phyloP scores from a whole-genome alignment of 371 early-diverging fungal species.

The Globomyces sp. region DNA sequence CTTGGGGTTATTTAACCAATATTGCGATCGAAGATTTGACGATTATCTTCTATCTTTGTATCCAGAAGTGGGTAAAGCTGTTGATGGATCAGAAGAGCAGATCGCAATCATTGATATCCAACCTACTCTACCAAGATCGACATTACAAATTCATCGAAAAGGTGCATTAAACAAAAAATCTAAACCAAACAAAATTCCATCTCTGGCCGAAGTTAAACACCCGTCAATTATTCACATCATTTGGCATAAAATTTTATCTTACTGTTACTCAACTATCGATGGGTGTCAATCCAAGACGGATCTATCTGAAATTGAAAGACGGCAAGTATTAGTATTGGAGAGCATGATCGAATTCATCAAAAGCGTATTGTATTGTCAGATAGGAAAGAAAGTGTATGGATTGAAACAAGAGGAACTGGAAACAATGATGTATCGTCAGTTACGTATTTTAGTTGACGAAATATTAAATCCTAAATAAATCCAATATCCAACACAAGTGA shows the following conservation, averaged over 20 bases:
- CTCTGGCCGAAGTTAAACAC: slow-evolving; percentile 22
- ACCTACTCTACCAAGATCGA: neutral
- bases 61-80: neutral
- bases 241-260: slow-evolving; percentile 13
- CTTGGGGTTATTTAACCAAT: slow-evolving; percentile 35
- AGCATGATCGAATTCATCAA: slow-evolving; percentile 17
- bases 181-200: slow-evolving; percentile 23
- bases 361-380: neutral
- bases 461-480: neutral
- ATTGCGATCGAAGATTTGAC: slow-evolving; percentile 32
- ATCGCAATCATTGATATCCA: neutral
- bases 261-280: slow-evolving; percentile 6
- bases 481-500: too few relatives aligned
- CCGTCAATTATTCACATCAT: slow-evolving; percentile 26
- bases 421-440: slow-evolving; percentile 4
- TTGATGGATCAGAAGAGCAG: neutral
- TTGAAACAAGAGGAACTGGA: neutral
- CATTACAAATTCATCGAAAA: neutral
- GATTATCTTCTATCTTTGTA: slow-evolving; percentile 17
- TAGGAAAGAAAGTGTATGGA: slow-evolving; percentile 1
- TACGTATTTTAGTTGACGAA: neutral
- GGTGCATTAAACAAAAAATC: neutral
- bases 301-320: slow-evolving; percentile 16
- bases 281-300: slow-evolving; percentile 10
- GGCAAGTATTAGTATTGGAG: slow-evolving; percentile 25